Conservation (phyloP, 495 filamentous ascomycete species). For the Penicillium mononematosum region DNA sequence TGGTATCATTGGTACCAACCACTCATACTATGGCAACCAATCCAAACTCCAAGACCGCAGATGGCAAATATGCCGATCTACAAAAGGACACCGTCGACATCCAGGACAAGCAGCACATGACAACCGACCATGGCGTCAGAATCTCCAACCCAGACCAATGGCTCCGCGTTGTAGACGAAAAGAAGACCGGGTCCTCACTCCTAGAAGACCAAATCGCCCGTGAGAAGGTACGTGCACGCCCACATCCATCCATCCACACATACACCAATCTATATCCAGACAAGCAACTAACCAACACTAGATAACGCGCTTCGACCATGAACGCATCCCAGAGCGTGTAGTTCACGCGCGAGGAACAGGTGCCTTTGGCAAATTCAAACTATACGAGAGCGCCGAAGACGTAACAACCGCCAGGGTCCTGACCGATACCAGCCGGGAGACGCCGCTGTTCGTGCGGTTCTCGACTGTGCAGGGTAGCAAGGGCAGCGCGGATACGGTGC, state of each 20-base stretch:
- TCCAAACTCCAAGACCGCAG: constrained; percentile 9
- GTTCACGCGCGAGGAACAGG: constrained; percentile 84
- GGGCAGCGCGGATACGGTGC: constrained; percentile 76
- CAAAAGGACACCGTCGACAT: constrained; percentile 35
- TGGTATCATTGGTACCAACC: not conserved
- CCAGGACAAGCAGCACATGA: constrained; percentile 50
- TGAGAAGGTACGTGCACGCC: constrained; percentile 59
- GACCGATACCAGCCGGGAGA: constrained; percentile 76
- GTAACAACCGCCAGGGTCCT: constrained; percentile 70
- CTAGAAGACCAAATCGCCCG: constrained; percentile 79
- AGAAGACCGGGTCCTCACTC: constrained; percentile 67
- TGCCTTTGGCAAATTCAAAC: constrained; percentile 80
- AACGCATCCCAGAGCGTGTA: constrained; percentile 84
- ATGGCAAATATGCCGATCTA: constrained; percentile 35
- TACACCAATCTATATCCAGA: not conserved
- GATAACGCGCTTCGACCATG: constrained; percentile 82
- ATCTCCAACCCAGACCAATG: constrained; percentile 75
- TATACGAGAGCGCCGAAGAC: constrained; percentile 67
- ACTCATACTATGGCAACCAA: constrained; percentile 11
- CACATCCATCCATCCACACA: not conserved
- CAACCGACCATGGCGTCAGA: constrained; percentile 77
- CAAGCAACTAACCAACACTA: constrained; percentile 27
- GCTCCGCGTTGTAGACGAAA: constrained; percentile 62
- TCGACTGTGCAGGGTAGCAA: constrained; percentile 78
- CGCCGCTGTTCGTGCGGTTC: constrained; percentile 78